Base-by-base conservation (phyloP, 2,329 filamentous ascomycete genomes). In the Magnaporthiopsis poae region DNA sequence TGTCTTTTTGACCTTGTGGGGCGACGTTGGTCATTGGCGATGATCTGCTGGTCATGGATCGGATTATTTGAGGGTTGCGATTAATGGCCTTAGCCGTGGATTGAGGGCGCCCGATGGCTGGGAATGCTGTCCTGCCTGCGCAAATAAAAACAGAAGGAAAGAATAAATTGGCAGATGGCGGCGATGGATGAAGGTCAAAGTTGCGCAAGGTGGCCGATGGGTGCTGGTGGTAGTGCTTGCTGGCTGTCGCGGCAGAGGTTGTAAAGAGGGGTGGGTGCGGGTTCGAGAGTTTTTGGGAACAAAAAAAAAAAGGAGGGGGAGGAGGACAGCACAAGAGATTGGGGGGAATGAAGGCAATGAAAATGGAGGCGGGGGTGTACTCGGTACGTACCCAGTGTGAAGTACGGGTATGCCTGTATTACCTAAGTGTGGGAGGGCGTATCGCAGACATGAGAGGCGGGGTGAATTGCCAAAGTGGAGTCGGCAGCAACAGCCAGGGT, bases 1-100 rank as follows among this genome's bases (percentile, higher is more conserved):
- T 88, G 85, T 83, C 84, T 81, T 79, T 79, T 78, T 81, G 81
- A 82, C 81, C 81, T 70, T 79, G 75, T 70, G 76, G 74, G 71
- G 75, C 77, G 78, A 75, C 78, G 76, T 75, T 80, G 80, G 77
- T 81, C 81, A 83, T 84, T 83, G 78, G 81, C 80, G 79, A 76
- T 74, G 76, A 71, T 80, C 64, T 77, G 75, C 73, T 82, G 78
- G 79, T 86, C 86, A 88, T 88, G 77, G 80, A 79, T 71, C 62
- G 62, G 62, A 64, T 64, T 64, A 64, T 64, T 29, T 36, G 39
- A 64, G 72, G 74, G 74, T 65, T 64, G 36, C 56, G 71, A 66
- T 68, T 68, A 71, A 69, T 74, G 73, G 73, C 72, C 69, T 67
- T 66, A 66, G 72, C 72, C 72, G 73, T 64, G 62, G 71, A 74